phyloP scores from a whole-genome alignment of 2,329 filamentous ascomycete species.

The Alternaria conjuncta region DNA sequence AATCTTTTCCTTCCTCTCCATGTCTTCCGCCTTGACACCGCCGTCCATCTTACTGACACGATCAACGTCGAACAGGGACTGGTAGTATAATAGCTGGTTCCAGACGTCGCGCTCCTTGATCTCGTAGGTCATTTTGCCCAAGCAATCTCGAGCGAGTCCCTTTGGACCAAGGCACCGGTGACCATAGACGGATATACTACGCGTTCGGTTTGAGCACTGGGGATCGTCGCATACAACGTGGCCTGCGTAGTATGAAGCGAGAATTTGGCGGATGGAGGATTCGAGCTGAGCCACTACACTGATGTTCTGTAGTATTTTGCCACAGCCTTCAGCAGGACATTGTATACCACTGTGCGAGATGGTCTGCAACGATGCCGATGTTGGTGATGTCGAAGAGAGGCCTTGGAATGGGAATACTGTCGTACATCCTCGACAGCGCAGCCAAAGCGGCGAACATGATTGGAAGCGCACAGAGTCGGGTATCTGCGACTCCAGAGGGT shows the following conservation, averaged over 20 bases:
- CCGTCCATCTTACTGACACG: slow-evolving; percentile 65
- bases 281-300: slow-evolving; percentile 88
- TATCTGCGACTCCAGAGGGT: slow-evolving; percentile 92
- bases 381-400: slow-evolving; percentile 53
- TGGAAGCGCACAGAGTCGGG: slow-evolving; percentile 89
- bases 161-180: slow-evolving; percentile 86
- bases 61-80: slow-evolving; percentile 86
- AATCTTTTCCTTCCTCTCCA: slow-evolving; percentile 59
- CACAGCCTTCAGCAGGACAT: slow-evolving; percentile 71
- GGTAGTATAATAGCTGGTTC: slow-evolving; percentile 91
- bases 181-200: slow-evolving; percentile 93
- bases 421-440: slow-evolving; percentile 85
- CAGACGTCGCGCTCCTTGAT: slow-evolving; percentile 88
- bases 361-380: slow-evolving; percentile 25
- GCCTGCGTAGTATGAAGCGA: slow-evolving; percentile 86
- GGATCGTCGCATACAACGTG: slow-evolving; percentile 91
- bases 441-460: slow-evolving; percentile 74
- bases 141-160: slow-evolving; percentile 82
- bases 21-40: slow-evolving; percentile 62
- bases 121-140: slow-evolving; percentile 87
- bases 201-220: slow-evolving; percentile 82
- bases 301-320: slow-evolving; percentile 69
- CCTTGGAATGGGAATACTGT: slow-evolving; percentile 77
- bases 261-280: slow-evolving; percentile 77
- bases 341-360: slow-evolving; percentile 75